A percentile compares a stretch with the other conserved stretches of the same genome.
Conservation (phyloP, 1,284 basidiomycete genomes). For the Erythrobasidium hasegawianum region DNA sequence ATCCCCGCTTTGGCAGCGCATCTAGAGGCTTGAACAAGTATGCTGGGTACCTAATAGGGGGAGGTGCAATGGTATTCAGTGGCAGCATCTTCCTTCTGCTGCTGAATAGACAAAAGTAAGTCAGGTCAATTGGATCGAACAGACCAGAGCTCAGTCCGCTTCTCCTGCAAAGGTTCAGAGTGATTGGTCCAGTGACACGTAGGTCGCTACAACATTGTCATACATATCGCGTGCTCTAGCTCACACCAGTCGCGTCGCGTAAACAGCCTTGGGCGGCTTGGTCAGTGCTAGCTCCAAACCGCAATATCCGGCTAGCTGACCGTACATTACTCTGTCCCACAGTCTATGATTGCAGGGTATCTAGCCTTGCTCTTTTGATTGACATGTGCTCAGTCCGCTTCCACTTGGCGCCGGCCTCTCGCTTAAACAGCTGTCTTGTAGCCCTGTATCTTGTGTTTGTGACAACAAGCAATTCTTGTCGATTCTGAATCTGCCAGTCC, state of each 20-base stretch:
- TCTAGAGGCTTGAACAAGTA: slow-evolving; percentile 55
- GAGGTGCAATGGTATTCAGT: slow-evolving; percentile 65
- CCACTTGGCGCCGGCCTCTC: too few species aligned
- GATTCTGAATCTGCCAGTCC: too few species aligned
- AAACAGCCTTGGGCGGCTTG: slow-evolving; percentile 24
- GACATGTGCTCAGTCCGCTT: too few species aligned
- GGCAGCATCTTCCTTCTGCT: slow-evolving; percentile 66
- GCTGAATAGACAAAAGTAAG: slow-evolving; percentile 56
- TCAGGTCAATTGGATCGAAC: slow-evolving; percentile 27
- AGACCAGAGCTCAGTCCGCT: slow-evolving; percentile 13
- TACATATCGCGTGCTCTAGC: too few species aligned
- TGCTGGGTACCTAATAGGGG: slow-evolving; percentile 63
- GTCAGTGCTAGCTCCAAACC: background rate
- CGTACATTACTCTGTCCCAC: background rate
- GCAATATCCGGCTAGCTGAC: background rate
- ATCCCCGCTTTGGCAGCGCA: slow-evolving; percentile 58
- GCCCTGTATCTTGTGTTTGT: too few species aligned
- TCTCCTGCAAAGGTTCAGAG: slow-evolving; percentile 54
- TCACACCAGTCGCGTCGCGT: background rate
- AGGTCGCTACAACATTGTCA: background rate
- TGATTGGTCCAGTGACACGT: slow-evolving; percentile 68
- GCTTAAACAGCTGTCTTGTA: too few species aligned
- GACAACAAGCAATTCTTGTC: too few species aligned
- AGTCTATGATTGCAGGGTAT: slow-evolving; percentile 34
- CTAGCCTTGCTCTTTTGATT: slow-evolving; percentile 22